A percentile compares a stretch with the other conserved stretches of the same genome.
Evolutionary conservation across 768 basidiomycete species (phyloP).

Genomic region (Podaxis rugospora): DNA sequence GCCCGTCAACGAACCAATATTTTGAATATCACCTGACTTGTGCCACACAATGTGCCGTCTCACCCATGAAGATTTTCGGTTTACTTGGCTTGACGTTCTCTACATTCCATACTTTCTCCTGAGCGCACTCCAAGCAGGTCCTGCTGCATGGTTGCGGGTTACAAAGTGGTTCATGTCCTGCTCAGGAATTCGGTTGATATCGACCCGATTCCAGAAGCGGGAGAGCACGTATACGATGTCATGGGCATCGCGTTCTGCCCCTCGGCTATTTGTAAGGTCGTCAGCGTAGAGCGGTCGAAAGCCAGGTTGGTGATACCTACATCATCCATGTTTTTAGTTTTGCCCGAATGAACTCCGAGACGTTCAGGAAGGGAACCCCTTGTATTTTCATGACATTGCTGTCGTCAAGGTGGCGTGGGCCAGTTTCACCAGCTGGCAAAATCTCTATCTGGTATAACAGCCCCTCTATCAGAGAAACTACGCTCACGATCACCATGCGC

Average conservation of each 20-base stretch:
- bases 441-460: conserved; percentile 64
- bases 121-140: conserved; percentile 70
- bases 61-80: background rate
- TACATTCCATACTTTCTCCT: conserved; percentile 69
- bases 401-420: conserved; percentile 68
- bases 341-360: conserved; percentile 82
- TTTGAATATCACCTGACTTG: conserved; percentile 8
- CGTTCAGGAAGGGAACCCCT: conserved; percentile 74
- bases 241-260: conserved; percentile 67
- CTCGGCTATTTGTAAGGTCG: conserved; percentile 43
- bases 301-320: conserved; percentile 37
- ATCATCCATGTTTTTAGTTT: conserved; percentile 83
- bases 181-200: conserved; percentile 83
- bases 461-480: conserved; percentile 5
- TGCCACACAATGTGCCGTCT: background rate
- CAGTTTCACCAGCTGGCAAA: conserved; percentile 74
- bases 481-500: conserved; percentile 3
- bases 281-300: conserved; percentile 12
- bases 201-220: conserved; percentile 77
- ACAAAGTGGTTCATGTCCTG: conserved; percentile 82
- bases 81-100: conserved; percentile 9
- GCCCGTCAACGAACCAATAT: background rate
- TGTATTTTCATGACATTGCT: conserved; percentile 65
- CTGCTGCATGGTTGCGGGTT: conserved; percentile 50
- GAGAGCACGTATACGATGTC: conserved; percentile 71